Base-by-base conservation (phyloP, 2,329 filamentous ascomycete genomes). In the Fusarium sp. region DNA sequence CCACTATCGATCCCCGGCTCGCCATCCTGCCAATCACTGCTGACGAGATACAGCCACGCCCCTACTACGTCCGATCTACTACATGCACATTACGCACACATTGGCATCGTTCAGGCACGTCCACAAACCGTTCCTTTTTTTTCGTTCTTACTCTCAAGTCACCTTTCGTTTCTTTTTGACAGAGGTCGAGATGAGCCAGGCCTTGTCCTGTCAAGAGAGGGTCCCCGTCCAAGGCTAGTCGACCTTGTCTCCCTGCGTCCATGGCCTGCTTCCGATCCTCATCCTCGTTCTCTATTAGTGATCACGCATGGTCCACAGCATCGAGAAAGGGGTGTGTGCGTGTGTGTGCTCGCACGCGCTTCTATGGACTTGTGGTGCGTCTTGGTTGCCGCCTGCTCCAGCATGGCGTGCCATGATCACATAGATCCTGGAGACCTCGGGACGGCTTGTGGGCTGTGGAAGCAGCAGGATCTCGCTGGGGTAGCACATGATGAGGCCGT, bases 81-180 rank as follows among this genome's bases (percentile, higher is more conserved):
- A 71, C 63, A 66, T 62, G 52, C 64, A 43, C 62, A 73, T 73
- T 73, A 71, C 73, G 66, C 66, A 75, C 65, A 68, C 68, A 64
- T 68, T 68, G 43, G 30, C 51, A 69, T 62, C 47, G 34, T 30
- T 48, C 65, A 71, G 73, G 73, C 69, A 75, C 64, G 71, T 75
- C 64, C 39, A 70, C 62, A 71, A 66, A 66, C 68, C 48, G 51
- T 69, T 74, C 68, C 54, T 73, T 66, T 60, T 57, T 57, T n/a
- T n/a, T n/a, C n/a, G 36, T 53, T 57, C 50, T 46, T 59, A 39
- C 47, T 50, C 30, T 34, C 30, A 56, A 44, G 47, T 56, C 62
- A 30, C 44, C 59, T 58, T 57, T 31, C 47, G 53, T 63, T 51
- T 18, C 47, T 71, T 70, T 63, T 61, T 60, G 23, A 55, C 44